Base-by-base conservation (phyloP, 305 asterid genomes). In the Solanum hybrid region DNA sequence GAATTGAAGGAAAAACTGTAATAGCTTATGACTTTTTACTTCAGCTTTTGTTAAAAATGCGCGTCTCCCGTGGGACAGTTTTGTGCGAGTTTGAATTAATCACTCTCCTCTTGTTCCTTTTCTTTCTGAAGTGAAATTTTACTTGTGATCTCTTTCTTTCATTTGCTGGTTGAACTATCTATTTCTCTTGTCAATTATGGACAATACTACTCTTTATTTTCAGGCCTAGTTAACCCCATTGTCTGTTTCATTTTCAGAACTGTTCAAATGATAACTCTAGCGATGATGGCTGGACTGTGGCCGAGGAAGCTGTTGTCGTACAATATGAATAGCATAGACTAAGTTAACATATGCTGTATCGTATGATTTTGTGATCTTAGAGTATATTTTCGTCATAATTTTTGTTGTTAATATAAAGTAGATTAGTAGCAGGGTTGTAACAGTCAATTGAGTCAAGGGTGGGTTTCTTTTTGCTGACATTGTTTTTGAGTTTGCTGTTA, bases 271-370 rank as follows among this genome's bases (percentile, higher is more conserved):
- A 91, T 26, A 87, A 90, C 87, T 90, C 89, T 7, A 91, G 92
- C 29, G 39, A 83, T 24, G 92, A 92, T 68, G 95, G 92, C 10
- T 97, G 99, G 99, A 86, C 90, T 22, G 89, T 95, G n/a, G 93
- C 96, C 10, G 97, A 95, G 93, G 99, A 97, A 94, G 92, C 92
- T 41, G 91, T 94, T 32, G 91, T 93, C 83, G 91, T 94, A 86
- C 96, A 96, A 89, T 85, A 89, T 22, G 98, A 97, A 92, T 96
- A 93, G 86, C 70, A 82, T 34, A 0, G 77, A 22, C 0, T 20
- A 31, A 11, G 0, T 45, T 9, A 83, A 3, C 0, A 0, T 45
- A 51, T 31, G 31, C 17, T 45, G 73, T 45, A 0, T 45, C 27
- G 17, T 45, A 10, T 51, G 76, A 10, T 83, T 41, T 39, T 39